Evolutionary conservation across 1,139 yeast genomes (phyloP).

Genomic region (Zygoascus sp.): DNA sequence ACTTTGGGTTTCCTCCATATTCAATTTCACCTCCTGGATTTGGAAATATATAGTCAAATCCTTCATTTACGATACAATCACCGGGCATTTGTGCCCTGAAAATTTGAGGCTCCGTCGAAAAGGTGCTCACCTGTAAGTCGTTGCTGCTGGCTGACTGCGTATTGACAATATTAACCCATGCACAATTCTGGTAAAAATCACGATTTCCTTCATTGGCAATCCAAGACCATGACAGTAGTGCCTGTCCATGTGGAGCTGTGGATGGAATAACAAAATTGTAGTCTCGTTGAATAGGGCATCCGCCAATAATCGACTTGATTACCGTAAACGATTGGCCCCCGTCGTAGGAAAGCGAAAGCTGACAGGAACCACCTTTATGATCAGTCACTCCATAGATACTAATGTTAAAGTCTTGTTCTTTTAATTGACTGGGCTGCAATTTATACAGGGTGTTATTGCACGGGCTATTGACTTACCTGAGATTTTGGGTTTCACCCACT

Average conservation of each 20-base stretch:
- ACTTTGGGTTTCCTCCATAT: conserved; percentile 25
- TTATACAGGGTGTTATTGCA: too few relatives aligned
- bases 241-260: conserved; percentile 27
- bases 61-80: conserved; percentile 25
- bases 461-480: too few relatives aligned
- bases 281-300: conserved; percentile 26
- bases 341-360: conserved; percentile 29
- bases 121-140: conserved; percentile 3
- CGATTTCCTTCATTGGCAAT: conserved; percentile 28
- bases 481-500: conserved; percentile 23
- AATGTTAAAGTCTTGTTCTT: too few relatives aligned
- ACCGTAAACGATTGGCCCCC: conserved; percentile 27
- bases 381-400: conserved; percentile 25
- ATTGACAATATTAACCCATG: conserved; percentile 27
- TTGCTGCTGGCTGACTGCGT: conserved; percentile 10
- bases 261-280: conserved; percentile 26
- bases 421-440: too few relatives aligned
- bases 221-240: conserved; percentile 30
- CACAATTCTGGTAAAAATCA: conserved; percentile 30
- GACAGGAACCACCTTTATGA: conserved; percentile 31
- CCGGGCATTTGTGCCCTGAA: conserved; percentile 26
- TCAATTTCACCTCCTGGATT: conserved; percentile 26
- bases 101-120: conserved; percentile 20
- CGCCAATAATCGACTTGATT: conserved; percentile 29
- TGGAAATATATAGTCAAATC: conserved; percentile 27